Base-by-base conservation (phyloP, 352 stramenopile species). In the Pilasporangium apinafurcum region DNA sequence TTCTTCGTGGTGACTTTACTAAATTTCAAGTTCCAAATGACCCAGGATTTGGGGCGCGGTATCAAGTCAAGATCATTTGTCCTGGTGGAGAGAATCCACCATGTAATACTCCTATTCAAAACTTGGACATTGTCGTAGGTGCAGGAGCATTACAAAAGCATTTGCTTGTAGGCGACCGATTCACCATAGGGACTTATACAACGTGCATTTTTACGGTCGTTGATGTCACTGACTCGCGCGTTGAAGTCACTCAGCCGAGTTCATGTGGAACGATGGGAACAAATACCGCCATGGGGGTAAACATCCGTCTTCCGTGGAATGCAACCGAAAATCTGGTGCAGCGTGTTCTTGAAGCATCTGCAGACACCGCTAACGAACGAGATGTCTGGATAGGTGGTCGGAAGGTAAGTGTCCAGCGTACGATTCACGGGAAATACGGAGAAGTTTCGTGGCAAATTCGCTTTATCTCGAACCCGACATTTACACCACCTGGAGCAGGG, bases 381-480 rank as follows among this genome's bases (percentile, higher is more conserved):
- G 59, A 47, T 14, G 37, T 70, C 16, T 86, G 85, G 62, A 27
- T 28, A 14, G 50, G 31, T n/a, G 69, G 62, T n/a, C 74, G 85
- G 35, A 67, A 75, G 12, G 92, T 98, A 12, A 75, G 69, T 22
- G 91, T 98, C 8, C 58, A 67, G n/a, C 68, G 86, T 29, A 90
- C 65, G 22, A 86, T 98, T 26, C 75, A 96, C 25, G 92, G 92
- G 29, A 96, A 98, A 53, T 98, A 98, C 50, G 95, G 95, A 3
- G 83, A 93, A 33, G 86, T 96, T 39, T 89, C 96, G 44, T 99
- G 92, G 90, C 61, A 66, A 14, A 65, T 98, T 8, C 93, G 68
- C 2, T 99, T 98, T 52, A 96, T 96, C 13, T 76, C 91, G 17
- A 98, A 98, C 51, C 73, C 80, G 13, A 64, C 54, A 6, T 78